phyloP scores from a whole-genome alignment of 352 stramenopile genomes.

The Blastocystis sp. region DNA sequence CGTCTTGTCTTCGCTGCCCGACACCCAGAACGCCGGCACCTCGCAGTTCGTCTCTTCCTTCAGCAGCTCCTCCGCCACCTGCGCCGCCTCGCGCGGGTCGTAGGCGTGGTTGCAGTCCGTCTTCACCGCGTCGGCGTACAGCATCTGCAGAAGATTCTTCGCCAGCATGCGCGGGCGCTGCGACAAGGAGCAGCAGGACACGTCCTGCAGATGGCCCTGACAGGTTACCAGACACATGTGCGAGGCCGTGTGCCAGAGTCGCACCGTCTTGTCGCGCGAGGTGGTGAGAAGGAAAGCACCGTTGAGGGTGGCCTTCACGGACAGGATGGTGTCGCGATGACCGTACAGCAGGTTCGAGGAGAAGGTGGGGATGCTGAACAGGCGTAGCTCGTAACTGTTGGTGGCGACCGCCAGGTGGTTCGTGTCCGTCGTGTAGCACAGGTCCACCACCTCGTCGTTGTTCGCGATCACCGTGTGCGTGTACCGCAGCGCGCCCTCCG shows the following conservation, averaged over 20 bases:
- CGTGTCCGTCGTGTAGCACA: constrained; percentile 74
- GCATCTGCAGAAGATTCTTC: constrained; percentile 66
- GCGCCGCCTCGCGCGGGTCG: neutral
- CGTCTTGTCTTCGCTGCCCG: constrained; percentile 91
- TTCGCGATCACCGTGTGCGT: constrained; percentile 80
- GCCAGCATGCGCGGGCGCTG: constrained; percentile 79
- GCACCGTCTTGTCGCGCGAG: constrained; percentile 87
- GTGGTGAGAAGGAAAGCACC: constrained; percentile 85
- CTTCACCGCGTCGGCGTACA: constrained; percentile 44
- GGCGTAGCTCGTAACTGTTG: constrained; percentile 87
- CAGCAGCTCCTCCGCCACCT: constrained; percentile 70
- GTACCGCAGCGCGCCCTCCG: constrained; percentile 46
- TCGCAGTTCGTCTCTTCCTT: constrained; percentile 74
- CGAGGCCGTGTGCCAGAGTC: constrained; percentile 82
- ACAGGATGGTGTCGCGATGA: constrained; percentile 93
- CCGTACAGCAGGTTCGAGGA: constrained; percentile 89
- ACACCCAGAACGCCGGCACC: constrained; percentile 87
- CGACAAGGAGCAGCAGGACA: constrained; percentile 86
- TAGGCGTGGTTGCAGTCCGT: constrained; percentile 44
- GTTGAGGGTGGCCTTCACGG: constrained; percentile 84
- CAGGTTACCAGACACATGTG: constrained; percentile 82
- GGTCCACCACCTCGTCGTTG: constrained; percentile 95
- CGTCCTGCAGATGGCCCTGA: constrained; percentile 87
- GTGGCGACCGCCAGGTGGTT: constrained; percentile 87
- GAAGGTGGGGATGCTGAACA: constrained; percentile 85